phyloP scores from a whole-genome alignment of 2,329 filamentous ascomycete genomes.

The Sporothrix globosa region DNA sequence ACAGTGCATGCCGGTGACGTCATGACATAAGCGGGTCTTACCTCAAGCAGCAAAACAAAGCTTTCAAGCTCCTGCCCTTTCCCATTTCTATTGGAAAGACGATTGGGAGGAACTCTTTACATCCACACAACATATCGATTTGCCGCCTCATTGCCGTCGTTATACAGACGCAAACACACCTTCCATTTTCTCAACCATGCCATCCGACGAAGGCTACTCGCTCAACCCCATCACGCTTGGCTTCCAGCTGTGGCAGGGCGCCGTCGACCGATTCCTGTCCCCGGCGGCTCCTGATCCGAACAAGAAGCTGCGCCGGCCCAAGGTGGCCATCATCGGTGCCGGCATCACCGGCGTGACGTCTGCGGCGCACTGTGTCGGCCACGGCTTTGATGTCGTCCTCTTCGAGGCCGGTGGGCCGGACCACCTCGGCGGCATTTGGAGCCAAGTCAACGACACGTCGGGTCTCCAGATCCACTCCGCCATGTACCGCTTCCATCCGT shows the following conservation, averaged over 20 bases:
- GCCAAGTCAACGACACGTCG: constrained; percentile 50
- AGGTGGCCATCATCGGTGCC: constrained; percentile 69
- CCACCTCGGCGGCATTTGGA: constrained; percentile 79
- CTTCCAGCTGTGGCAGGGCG: constrained; percentile 67
- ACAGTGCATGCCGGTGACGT: constrained; percentile 9
- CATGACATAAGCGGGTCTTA: constrained; percentile 5
- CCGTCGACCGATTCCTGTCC: constrained; percentile 67
- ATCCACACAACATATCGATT: neutral
- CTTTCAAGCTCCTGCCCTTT: neutral
- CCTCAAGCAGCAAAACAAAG: neutral
- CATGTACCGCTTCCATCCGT: constrained; percentile 88
- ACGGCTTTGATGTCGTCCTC: constrained; percentile 80
- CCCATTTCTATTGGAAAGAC: too few relatives aligned
- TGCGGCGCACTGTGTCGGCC: constrained; percentile 79
- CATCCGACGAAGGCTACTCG: constrained; percentile 17
- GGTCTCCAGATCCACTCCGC: constrained; percentile 67
- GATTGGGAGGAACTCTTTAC: too few relatives aligned
- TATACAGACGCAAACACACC: neutral
- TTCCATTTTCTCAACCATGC: neutral
- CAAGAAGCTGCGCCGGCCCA: constrained; percentile 61
- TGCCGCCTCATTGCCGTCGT: neutral
- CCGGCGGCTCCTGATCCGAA: constrained; percentile 68
- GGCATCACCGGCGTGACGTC: constrained; percentile 76
- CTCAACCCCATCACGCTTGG: constrained; percentile 60
- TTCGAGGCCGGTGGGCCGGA: constrained; percentile 73